phyloP scores from a whole-genome alignment of 1,284 basidiomycete genomes.

The Trichosporon ovoides region DNA sequence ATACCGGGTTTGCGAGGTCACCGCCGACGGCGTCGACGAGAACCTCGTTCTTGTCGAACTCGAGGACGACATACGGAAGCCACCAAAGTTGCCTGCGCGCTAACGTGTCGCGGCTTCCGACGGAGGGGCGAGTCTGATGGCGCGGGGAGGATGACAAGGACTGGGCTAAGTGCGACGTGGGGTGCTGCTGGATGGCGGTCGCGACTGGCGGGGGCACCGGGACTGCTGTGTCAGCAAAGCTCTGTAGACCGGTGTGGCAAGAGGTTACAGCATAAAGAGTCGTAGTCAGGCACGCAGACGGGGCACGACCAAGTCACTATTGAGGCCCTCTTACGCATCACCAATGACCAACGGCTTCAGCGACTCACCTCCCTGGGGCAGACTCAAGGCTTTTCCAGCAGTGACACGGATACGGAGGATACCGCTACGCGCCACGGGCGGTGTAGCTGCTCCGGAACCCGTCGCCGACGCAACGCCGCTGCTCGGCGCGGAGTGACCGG shows the following conservation, averaged over 20 bases:
- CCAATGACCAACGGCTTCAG: too few species aligned
- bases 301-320: background rate
- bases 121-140: constrained; percentile 13
- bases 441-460: constrained; percentile 11
- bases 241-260: background rate
- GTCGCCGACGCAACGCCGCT: constrained; percentile 2
- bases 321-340: too few species aligned
- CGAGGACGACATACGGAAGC: constrained; percentile 93
- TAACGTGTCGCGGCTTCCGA: constrained; percentile 60
- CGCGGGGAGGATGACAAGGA: constrained; percentile 49
- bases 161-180: constrained; percentile 42
- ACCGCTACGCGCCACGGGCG: constrained; percentile 51
- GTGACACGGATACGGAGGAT: constrained; percentile 57
- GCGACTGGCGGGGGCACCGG: constrained; percentile 80
- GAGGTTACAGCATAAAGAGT: background rate
- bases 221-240: constrained; percentile 54
- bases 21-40: constrained; percentile 92
- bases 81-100: constrained; percentile 90
- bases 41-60: constrained; percentile 98
- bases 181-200: constrained; percentile 61
- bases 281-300: background rate
- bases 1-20: constrained; percentile 79
- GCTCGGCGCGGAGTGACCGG: constrained; percentile 23
- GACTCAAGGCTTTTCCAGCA: constrained; percentile 52
- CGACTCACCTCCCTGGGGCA: constrained; percentile 51